Evolutionary conservation across 1,284 basidiomycete genomes (phyloP).

Genomic region (Ustilago tritici): DNA sequence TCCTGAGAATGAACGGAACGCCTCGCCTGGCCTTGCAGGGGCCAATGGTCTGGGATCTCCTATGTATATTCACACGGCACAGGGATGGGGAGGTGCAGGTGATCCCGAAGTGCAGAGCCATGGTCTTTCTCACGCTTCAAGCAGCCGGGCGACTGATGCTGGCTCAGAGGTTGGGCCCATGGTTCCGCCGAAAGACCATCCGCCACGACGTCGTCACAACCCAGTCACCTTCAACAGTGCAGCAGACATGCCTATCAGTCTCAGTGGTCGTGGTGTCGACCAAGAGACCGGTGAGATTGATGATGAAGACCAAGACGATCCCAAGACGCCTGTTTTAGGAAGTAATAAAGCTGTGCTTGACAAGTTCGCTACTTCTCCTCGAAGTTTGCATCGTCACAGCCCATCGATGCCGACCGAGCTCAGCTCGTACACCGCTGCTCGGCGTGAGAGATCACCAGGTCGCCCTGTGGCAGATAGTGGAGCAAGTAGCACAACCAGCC

Average conservation of each 20-base stretch:
- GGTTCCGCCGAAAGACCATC: conserved; percentile 30
- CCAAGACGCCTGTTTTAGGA: conserved; percentile 38
- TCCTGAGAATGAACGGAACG: not conserved
- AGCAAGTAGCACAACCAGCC: conserved; percentile 13
- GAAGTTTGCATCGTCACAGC: conserved; percentile 37
- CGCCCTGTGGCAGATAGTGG: conserved; percentile 6
- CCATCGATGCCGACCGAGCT: conserved; percentile 45
- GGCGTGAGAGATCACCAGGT: conserved; percentile 12
- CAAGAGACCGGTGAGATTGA: conserved; percentile 4
- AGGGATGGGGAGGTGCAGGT: not conserved
- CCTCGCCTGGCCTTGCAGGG: not conserved
- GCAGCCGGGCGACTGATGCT: not conserved
- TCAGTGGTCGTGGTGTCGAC: not conserved
- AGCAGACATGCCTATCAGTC: conserved; percentile 5
- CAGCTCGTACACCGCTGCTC: conserved; percentile 23
- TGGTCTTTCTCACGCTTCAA: not conserved
- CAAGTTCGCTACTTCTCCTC: conserved; percentile 25
- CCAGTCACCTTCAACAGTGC: conserved; percentile 14
- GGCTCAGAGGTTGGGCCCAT: not conserved
- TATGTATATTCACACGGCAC: not conserved
- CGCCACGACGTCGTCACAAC: conserved; percentile 22
- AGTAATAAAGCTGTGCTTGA: conserved; percentile 10
- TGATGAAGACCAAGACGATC: conserved; percentile 38
- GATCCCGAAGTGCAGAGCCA: not conserved
- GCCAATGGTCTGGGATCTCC: conserved; percentile 12